phyloP scores from a whole-genome alignment of 768 basidiomycete species.

The Lactarius sanguifluus region DNA sequence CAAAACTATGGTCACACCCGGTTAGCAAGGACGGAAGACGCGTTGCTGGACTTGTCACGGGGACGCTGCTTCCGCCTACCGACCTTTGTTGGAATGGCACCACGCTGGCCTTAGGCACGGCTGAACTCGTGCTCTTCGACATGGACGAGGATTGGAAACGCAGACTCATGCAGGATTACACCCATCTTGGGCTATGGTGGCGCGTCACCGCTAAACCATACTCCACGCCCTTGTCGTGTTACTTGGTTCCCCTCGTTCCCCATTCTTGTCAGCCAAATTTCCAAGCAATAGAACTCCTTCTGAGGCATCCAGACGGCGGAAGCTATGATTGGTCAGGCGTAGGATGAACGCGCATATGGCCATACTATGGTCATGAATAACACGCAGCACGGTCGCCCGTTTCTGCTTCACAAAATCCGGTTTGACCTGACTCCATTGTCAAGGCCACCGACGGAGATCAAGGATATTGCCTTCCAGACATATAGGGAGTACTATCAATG shows the following conservation, averaged over 20 bases:
- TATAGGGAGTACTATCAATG: constrained; percentile 59
- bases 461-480: constrained; percentile 47
- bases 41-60: constrained; percentile 66
- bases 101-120: constrained; percentile 39
- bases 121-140: constrained; percentile 42
- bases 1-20: constrained; percentile 62
- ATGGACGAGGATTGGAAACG: constrained; percentile 50
- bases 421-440: constrained; percentile 68
- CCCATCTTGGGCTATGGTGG: constrained; percentile 58
- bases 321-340: constrained; percentile 54
- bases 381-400: constrained; percentile 55
- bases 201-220: constrained; percentile 61
- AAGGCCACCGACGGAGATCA: constrained; percentile 49
- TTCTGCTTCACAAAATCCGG: constrained; percentile 57
- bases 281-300: constrained; percentile 48
- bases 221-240: constrained; percentile 52
- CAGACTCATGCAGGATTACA: constrained; percentile 62
- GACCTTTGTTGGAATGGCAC: constrained; percentile 43
- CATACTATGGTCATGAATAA: constrained; percentile 54
- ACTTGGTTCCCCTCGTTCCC: constrained; percentile 62
- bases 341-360: constrained; percentile 47
- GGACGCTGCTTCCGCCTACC: constrained; percentile 51
- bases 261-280: constrained; percentile 54
- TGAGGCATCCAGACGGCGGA: constrained; percentile 50
- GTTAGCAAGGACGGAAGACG: constrained; percentile 51